These are phyloP conservation scores for Gossypium gossypioides DNA, from an alignment of 441 rosid genomes.

Conservation along the genomic window DNA sequence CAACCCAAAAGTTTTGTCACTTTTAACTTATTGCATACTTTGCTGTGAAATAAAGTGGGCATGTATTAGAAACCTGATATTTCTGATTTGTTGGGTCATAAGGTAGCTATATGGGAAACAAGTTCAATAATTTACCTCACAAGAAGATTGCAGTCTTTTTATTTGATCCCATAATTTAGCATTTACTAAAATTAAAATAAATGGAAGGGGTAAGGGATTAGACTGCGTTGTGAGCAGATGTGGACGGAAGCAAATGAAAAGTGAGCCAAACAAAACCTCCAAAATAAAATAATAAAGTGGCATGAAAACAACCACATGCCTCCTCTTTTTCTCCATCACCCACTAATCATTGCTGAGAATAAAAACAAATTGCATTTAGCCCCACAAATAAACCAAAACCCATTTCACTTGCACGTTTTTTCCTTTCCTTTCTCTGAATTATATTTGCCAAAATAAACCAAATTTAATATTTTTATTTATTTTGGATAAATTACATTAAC, in stretches of 20 bases:
- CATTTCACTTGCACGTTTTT: background rate
- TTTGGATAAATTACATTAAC: background rate
- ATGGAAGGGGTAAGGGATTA: background rate
- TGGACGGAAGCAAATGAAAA: slow-evolving; percentile 18
- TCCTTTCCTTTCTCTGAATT: background rate
- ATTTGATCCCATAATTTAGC: no score
- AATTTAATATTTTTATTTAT: background rate
- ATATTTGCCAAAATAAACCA: background rate
- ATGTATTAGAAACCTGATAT: no score
- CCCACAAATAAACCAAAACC: slow-evolving; percentile 14
- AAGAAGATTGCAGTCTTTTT: no score
- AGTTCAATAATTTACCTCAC: no score
- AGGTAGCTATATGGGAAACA: no score
- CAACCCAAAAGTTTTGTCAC: background rate
- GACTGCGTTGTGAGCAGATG: slow-evolving; percentile 4
- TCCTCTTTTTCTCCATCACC: slow-evolving; percentile 17
- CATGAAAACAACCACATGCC: slow-evolving; percentile 29
- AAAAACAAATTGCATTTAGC: slow-evolving; percentile 26
- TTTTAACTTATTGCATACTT: background rate
- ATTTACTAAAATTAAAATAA: no score
- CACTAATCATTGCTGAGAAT: slow-evolving; percentile 37
- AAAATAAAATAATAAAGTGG: slow-evolving; percentile 16
- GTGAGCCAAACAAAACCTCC: background rate
- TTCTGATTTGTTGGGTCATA: no score
- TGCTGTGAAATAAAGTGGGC: no score